These are phyloP conservation scores for Aureobasidium melanogenum DNA, from an alignment of 2,329 filamentous ascomycete species.

Conservation along the genomic window DNA sequence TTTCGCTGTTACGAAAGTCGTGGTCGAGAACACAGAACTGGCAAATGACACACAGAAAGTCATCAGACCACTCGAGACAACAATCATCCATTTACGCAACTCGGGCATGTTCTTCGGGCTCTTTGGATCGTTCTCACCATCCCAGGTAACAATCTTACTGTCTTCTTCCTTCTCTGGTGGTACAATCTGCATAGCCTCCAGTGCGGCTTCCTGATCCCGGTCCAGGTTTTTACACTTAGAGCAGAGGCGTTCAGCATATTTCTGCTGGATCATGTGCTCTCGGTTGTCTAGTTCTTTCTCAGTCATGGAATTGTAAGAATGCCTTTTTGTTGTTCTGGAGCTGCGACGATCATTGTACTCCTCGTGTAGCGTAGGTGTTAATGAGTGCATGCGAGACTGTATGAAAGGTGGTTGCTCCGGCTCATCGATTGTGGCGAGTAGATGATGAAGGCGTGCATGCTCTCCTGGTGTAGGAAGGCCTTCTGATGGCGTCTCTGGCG, in stretches of 20 bases:
- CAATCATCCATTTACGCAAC: conserved; percentile 19
- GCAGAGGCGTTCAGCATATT: background rate
- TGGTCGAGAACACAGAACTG: conserved; percentile 34
- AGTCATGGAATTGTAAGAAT: background rate
- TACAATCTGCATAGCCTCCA: background rate
- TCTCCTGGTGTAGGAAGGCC: background rate
- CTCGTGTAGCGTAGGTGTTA: background rate
- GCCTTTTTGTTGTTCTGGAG: background rate
- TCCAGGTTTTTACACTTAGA: background rate
- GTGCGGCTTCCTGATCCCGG: conserved; percentile 1
- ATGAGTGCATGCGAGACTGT: background rate
- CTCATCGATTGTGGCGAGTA: conserved; percentile 2
- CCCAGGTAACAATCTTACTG: conserved; percentile 19
- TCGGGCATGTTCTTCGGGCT: conserved; percentile 18
- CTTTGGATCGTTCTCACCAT: conserved; percentile 16
- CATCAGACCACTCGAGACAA: conserved; percentile 18
- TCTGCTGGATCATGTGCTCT: conserved; percentile 1
- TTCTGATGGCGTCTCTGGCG: background rate
- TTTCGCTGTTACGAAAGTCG: conserved; percentile 31
- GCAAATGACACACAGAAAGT: conserved; percentile 18
- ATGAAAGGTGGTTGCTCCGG: background rate
- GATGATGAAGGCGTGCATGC: background rate
- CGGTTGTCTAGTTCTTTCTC: conserved; percentile 3
- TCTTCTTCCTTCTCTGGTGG: conserved; percentile 4
- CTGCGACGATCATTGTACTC: background rate